Conservation (phyloP, 495 filamentous ascomycete genomes). For the Aspergillus wentii region DNA sequence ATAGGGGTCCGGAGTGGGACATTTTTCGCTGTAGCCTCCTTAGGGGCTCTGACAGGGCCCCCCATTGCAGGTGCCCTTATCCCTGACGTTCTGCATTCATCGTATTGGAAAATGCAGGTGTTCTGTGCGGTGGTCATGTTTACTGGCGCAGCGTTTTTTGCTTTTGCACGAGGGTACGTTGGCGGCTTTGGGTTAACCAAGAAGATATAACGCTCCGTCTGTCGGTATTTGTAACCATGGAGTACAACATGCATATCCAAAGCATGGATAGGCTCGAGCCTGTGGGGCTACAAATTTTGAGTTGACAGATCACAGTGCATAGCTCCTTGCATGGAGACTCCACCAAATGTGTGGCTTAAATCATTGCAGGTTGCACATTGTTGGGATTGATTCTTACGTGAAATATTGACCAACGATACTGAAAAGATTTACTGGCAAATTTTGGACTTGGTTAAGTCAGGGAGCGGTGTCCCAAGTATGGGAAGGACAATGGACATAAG, state of each 20-base stretch:
- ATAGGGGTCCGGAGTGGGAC: constrained; percentile 71
- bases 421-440: too few relatives aligned
- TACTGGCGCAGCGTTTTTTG: constrained; percentile 43
- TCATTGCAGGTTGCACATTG: too few relatives aligned
- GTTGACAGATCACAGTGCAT: too few relatives aligned
- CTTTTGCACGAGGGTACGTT: constrained; percentile 32
- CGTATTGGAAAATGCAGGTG: constrained; percentile 56
- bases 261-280: background rate
- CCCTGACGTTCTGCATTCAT: constrained; percentile 41
- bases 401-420: too few relatives aligned
- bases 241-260: constrained; percentile 1
- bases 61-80: constrained; percentile 73
- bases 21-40: constrained; percentile 55
- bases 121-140: constrained; percentile 62
- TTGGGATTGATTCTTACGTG: too few relatives aligned
- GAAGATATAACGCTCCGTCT: constrained; percentile 22
- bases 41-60: constrained; percentile 63
- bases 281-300: too few relatives aligned
- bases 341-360: too few relatives aligned
- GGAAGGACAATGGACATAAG: too few relatives aligned
- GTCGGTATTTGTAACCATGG: too few relatives aligned
- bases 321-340: too few relatives aligned
- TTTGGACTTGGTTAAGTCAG: too few relatives aligned
- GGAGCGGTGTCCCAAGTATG: too few relatives aligned
- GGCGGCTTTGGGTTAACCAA: constrained; percentile 24